Conservation (phyloP, 768 basidiomycete genomes). For the Naematelia aurantialba region DNA sequence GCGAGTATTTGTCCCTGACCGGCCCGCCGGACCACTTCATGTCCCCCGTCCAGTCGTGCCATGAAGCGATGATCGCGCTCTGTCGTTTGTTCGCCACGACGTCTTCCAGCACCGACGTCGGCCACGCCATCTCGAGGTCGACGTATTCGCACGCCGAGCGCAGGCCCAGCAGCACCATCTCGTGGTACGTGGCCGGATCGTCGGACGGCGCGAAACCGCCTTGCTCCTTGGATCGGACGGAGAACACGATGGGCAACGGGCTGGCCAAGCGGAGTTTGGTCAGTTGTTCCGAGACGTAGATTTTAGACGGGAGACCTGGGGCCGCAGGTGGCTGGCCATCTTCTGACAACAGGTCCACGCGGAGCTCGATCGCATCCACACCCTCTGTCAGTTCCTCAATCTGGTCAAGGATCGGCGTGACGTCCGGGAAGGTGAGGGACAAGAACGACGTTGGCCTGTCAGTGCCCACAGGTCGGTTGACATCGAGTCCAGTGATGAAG, state of each 20-base stretch:
- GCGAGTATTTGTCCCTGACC: slow-evolving; percentile 66
- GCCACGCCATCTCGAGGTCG: slow-evolving; percentile 80
- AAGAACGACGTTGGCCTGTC: slow-evolving; percentile 84
- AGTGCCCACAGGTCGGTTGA: slow-evolving; percentile 55
- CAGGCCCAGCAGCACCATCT: slow-evolving; percentile 71
- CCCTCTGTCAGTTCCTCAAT: slow-evolving; percentile 75
- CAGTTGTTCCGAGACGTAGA: slow-evolving; percentile 77
- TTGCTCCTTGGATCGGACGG: slow-evolving; percentile 79
- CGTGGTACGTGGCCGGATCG: slow-evolving; percentile 66
- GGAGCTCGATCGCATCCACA: slow-evolving; percentile 87
- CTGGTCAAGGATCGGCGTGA: slow-evolving; percentile 63
- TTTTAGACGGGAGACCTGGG: slow-evolving; percentile 61
- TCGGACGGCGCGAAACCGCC: slow-evolving; percentile 87
- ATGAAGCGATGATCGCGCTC: slow-evolving; percentile 83
- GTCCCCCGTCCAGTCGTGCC: slow-evolving; percentile 87
- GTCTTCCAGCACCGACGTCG: slow-evolving; percentile 60
- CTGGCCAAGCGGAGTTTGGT: slow-evolving; percentile 71
- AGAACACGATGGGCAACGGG: slow-evolving; percentile 82
- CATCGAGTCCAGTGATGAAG: slow-evolving; percentile 70
- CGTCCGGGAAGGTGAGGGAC: slow-evolving; percentile 83
- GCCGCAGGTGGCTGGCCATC: slow-evolving; percentile 51
- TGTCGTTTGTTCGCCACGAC: slow-evolving; percentile 63
- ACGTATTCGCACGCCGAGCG: slow-evolving; percentile 85
- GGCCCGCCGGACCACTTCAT: slow-evolving; percentile 72
- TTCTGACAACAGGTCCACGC: slow-evolving; percentile 78